Evolutionary conservation across 805 yeast genomes (phyloP).

Genomic region (Metschnikowia cerradonensis): DNA sequence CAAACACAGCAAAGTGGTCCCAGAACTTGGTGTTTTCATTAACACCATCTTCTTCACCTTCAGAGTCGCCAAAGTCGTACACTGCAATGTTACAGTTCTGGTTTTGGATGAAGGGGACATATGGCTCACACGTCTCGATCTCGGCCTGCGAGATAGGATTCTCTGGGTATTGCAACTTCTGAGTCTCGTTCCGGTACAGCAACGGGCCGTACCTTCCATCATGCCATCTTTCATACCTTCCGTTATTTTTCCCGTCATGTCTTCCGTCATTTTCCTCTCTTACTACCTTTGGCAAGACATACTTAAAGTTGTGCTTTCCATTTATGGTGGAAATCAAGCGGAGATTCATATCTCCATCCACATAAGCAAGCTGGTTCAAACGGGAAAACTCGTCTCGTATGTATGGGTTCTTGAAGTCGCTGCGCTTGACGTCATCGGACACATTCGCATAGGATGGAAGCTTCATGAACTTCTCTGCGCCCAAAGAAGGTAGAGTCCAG

Average conservation of each 20-base stretch:
- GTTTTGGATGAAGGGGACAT: slow-evolving; percentile 28
- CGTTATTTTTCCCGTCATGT: no score
- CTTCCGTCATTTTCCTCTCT: not conserved
- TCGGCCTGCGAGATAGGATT: slow-evolving; percentile 48
- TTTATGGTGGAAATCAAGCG: slow-evolving; percentile 35
- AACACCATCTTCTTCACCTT: not conserved
- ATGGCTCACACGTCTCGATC: slow-evolving; percentile 50
- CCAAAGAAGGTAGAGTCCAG: slow-evolving; percentile 46
- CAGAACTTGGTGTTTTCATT: slow-evolving; percentile 10
- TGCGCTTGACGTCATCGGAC: slow-evolving; percentile 1
- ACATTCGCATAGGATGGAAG: slow-evolving; percentile 20
- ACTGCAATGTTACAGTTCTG: slow-evolving; percentile 29
- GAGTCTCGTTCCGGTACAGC: not conserved
- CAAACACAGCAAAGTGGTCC: slow-evolving; percentile 23
- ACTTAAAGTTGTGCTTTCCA: slow-evolving; percentile 37
- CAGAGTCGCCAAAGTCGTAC: slow-evolving; percentile 20
- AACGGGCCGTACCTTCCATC: slow-evolving; percentile 6
- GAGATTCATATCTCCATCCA: slow-evolving; percentile 29
- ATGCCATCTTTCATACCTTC: not conserved
- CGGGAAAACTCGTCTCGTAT: not conserved
- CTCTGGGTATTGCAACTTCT: slow-evolving; percentile 4
- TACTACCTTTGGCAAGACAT: slow-evolving; percentile 33
- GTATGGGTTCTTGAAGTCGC: not conserved
- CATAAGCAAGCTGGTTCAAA: slow-evolving; percentile 27
- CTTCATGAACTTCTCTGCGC: slow-evolving; percentile 25